Evolutionary conservation across 371 early-diverging fungal genomes (phyloP), one percentile per base, ranked within the genome.

Genomic region (Sporodiniella umbellata): DNA sequence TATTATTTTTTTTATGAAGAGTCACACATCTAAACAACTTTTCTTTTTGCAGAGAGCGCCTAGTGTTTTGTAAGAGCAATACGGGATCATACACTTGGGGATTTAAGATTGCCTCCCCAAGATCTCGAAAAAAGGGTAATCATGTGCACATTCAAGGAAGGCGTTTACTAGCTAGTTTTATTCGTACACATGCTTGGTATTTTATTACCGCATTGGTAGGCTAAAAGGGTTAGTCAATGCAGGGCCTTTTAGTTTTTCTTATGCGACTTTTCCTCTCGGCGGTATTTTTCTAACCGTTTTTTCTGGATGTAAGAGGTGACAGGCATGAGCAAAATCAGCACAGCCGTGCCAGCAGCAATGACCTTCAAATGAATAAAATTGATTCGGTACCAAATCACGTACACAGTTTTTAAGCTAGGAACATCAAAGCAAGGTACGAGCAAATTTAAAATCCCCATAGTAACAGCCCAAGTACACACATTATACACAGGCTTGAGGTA

Each of bases 391-490:
- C 88, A 92, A 12, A 85, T n/a, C n/a, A n/a, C 70, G 15, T 59
- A 45, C 28, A 80, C 22, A 54, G 83, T 86, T 38, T 74, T 68
- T 11, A 56, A 44, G 10, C 79, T 56, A 8, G 86, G 67, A n/a
- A 90, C 51, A 55, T 86, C 67, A 62, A 93, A 95, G 15, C 92
- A 83, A 28, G 80, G 77, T 12, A 79, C 81, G 4, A 84, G 33
- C 64, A 85, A 85, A 64, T 89, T 87, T 45, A 93, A 57, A 11
- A 79, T 62, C 22, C 76, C 61, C 60, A 84, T 81, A 4, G 92
- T 85, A 21, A 73, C 28, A 12, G 84, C 26, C 77, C 83, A 85
- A 4, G 90, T 88, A 39, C 75, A 45, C 2, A 85, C 8, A 56
- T 91, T 88, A 62, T 95, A 93, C 19, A 63, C 33, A 12, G 45